Evolutionary conservation across 176 grass and related monocot genomes (phyloP), one percentile per base, ranked within the genome.

Genomic region (Cenchrus americanus): DNA sequence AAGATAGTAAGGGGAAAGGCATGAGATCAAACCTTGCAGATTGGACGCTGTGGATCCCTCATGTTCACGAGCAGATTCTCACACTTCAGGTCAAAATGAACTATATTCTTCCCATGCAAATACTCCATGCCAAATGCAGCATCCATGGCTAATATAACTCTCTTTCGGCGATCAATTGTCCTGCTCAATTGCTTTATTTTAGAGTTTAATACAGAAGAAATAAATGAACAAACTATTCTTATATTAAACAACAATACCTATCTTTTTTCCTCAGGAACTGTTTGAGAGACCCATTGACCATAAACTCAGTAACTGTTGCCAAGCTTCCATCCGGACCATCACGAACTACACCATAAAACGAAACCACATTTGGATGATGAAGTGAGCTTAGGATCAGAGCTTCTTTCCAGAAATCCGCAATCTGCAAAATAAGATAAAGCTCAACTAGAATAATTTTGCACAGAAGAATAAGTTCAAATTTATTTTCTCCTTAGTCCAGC

Each of bases 321-420:
- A 99, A 86, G 62, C 93, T 91, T 80, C 89, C 91, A 81, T 96
- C 93, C 18, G 91, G 89, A 61, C 96, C 96, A 81, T 99, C 96
- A 84, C 96, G 96, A 80, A 99, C 96, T 77, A 99, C 93, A 80
- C 96, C 96, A 83, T 99, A 99, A 54, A 99, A 99, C 54, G 96
- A 94, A 85, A 99, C 96, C 53, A 96, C 83, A 85, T 99, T 99
- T 70, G 96, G 96, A 92, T 99, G 96, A 86, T 99, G 96, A 73
- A 98, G 82, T 84, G 80, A 96, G 83, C 96, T 92, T 66, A 96
- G 87, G 76, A 89, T 94, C 83, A 85, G 83, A 84, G 96, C 96
- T 85, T 99, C 93, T 83, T 91, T 99, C 96, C 96, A 99, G 80
- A 99, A 99, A 88, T 99, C 96, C 0, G 93, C 93, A 94, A 99